These are phyloP conservation scores for Pulveroboletus ravenelii DNA, from an alignment of 768 basidiomycete species.

Conservation along the genomic window DNA sequence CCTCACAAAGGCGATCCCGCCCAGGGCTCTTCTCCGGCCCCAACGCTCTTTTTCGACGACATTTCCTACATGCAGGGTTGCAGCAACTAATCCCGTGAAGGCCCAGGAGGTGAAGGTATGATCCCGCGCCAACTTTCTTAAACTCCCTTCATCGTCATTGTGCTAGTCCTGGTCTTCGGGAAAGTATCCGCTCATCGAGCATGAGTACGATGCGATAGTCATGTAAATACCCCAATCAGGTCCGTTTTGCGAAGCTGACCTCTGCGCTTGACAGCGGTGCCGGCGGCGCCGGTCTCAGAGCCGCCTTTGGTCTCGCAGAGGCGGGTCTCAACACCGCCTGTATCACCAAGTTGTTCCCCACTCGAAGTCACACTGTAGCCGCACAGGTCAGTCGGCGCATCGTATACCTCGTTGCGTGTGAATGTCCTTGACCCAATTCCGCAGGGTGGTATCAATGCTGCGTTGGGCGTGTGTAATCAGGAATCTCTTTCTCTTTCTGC, in stretches of 20 bases:
- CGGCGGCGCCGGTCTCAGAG: conserved; percentile 96
- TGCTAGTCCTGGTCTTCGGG: conserved; percentile 70
- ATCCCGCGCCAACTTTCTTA: conserved; percentile 6
- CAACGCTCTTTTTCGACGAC: conserved; percentile 66
- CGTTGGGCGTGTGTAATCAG: conserved; percentile 67
- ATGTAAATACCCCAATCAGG: conserved; percentile 61
- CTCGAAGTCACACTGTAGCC: conserved; percentile 96
- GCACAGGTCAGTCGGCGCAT: conserved; percentile 63
- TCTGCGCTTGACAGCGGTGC: conserved; percentile 63
- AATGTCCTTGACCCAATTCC: conserved; percentile 11
- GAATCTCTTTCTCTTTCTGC: conserved; percentile 3
- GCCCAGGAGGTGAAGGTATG: conserved; percentile 78
- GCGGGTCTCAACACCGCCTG: conserved; percentile 98
- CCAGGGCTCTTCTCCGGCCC: conserved; percentile 42
- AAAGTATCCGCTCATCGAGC: conserved; percentile 96
- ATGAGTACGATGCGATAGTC: conserved; percentile 98
- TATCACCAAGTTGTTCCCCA: conserved; percentile 98
- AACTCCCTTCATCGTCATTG: conserved; percentile 3
- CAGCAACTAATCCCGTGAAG: conserved; percentile 68
- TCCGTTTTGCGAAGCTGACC: conserved; percentile 12
- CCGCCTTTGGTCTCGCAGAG: conserved; percentile 97
- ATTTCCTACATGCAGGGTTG: conserved; percentile 52
- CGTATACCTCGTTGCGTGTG: background rate
- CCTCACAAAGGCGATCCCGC: conserved; percentile 34
- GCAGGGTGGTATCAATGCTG: conserved; percentile 97